Conservation (phyloP, 306 rosid species). For the Begonia masoniana region DNA sequence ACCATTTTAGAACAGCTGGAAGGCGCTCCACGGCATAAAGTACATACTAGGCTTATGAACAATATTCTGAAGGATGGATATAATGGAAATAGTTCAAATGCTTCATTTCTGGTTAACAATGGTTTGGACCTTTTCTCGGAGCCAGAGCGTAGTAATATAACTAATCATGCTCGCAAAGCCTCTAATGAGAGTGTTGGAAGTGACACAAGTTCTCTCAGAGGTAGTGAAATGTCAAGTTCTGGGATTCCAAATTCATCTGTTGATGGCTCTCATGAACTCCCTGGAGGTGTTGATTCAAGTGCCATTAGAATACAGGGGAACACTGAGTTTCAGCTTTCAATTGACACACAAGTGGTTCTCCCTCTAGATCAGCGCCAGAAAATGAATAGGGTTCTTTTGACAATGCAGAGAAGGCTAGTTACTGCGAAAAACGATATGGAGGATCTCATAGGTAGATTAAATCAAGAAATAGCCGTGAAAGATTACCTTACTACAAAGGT, state of each 20-base stretch:
- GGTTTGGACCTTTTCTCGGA: constrained; percentile 63
- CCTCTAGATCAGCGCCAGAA: constrained; percentile 84
- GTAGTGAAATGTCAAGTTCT: constrained; percentile 41
- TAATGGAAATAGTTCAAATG: constrained; percentile 60
- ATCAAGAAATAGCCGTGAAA: constrained; percentile 92
- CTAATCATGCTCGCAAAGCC: constrained; percentile 51
- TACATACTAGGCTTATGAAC: constrained; percentile 47
- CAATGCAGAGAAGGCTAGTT: constrained; percentile 80
- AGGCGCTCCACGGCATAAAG: constrained; percentile 91
- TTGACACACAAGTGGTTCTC: constrained; percentile 61
- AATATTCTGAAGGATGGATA: constrained; percentile 18
- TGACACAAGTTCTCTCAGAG: constrained; percentile 76
- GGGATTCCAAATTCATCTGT: constrained; percentile 57
- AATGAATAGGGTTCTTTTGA: constrained; percentile 76
- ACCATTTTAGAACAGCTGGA: constrained; percentile 91
- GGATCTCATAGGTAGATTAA: constrained; percentile 85
- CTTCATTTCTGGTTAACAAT: constrained; percentile 49
- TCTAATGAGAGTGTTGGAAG: constrained; percentile 86
- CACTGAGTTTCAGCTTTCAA: constrained; percentile 35
- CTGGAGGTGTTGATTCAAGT: constrained; percentile 48
- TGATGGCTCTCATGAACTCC: constrained; percentile 43
- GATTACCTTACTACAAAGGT: constrained; percentile 95
- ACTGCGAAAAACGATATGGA: constrained; percentile 93
- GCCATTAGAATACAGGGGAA: constrained; percentile 33
- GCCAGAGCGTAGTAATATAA: constrained; percentile 46